phyloP scores from a whole-genome alignment of 495 filamentous ascomycete species.

The Xylaria sp. region DNA sequence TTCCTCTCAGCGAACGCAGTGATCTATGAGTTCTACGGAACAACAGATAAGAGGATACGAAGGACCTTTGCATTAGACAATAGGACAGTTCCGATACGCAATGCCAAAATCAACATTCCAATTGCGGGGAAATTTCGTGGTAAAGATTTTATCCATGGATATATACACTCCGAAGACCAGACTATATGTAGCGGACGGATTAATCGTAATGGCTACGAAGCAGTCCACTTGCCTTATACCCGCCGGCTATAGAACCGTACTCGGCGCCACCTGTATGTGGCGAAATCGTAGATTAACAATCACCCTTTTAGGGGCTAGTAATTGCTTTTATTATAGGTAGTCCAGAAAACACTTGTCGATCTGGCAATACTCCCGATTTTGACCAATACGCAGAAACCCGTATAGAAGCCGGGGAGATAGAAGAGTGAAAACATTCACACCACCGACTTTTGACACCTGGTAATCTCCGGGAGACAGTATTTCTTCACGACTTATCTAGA shows the following conservation, averaged over 20 bases:
- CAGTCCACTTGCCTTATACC: not conserved
- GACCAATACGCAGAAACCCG: not conserved
- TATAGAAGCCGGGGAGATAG: no score
- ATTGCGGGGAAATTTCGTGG: constrained; percentile 4
- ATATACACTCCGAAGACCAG: not conserved
- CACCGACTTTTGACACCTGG: no score
- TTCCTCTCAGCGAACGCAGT: not conserved
- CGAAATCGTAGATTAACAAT: not conserved
- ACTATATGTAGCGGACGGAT: not conserved
- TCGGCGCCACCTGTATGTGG: not conserved
- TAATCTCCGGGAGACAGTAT: no score
- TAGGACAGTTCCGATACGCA: not conserved
- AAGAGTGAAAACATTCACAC: no score
- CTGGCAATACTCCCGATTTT: not conserved
- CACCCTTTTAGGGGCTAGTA: not conserved
- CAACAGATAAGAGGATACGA: not conserved
- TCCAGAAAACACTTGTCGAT: not conserved
- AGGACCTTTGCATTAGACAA: not conserved
- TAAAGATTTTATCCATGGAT: not conserved
- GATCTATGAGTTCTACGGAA: not conserved
- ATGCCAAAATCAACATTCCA: not conserved
- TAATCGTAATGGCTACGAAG: not conserved
- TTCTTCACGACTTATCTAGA: no score
- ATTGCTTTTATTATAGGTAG: no score
- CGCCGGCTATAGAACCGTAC: constrained; percentile 11